phyloP scores from a whole-genome alignment of 176 grass and related monocot genomes.

The Calamus simplicifolius region DNA sequence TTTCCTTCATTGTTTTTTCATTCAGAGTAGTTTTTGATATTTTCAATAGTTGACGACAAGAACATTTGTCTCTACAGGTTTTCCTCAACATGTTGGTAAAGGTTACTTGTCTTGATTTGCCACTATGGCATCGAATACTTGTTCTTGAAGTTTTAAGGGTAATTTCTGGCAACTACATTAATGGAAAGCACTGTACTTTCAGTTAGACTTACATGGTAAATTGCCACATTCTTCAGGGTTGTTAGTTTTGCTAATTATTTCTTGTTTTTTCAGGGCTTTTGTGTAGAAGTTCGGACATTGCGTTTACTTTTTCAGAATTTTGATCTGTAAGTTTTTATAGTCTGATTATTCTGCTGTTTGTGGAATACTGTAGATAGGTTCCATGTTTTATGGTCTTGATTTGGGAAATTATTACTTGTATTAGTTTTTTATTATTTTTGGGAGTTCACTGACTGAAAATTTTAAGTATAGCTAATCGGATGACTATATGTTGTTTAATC shows the following conservation, averaged over 20 bases:
- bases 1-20: too few relatives aligned
- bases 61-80: slow-evolving; percentile 50
- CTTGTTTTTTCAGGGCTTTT: slow-evolving; percentile 72
- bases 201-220: too few relatives aligned
- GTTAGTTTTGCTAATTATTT: not conserved
- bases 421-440: too few relatives aligned
- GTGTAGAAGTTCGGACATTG: slow-evolving; percentile 80
- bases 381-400: too few relatives aligned
- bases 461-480: too few relatives aligned
- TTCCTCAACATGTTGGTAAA: slow-evolving; percentile 98
- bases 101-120: slow-evolving; percentile 85
- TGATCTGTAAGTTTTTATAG: slow-evolving; percentile 58
- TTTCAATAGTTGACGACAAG: slow-evolving; percentile 14
- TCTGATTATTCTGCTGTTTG: not conserved
- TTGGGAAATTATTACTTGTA: too few relatives aligned
- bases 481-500: too few relatives aligned
- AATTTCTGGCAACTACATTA: slow-evolving; percentile 24
- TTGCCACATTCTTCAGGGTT: too few relatives aligned
- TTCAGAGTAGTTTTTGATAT: too few relatives aligned
- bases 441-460: too few relatives aligned
- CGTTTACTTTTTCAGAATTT: slow-evolving; percentile 88
- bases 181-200: too few relatives aligned
- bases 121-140: slow-evolving; percentile 97
- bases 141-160: slow-evolving; percentile 98
- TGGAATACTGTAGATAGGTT: not conserved